phyloP scores from a whole-genome alignment of 2,329 filamentous ascomycete genomes.

The Claviceps humidiphila region DNA sequence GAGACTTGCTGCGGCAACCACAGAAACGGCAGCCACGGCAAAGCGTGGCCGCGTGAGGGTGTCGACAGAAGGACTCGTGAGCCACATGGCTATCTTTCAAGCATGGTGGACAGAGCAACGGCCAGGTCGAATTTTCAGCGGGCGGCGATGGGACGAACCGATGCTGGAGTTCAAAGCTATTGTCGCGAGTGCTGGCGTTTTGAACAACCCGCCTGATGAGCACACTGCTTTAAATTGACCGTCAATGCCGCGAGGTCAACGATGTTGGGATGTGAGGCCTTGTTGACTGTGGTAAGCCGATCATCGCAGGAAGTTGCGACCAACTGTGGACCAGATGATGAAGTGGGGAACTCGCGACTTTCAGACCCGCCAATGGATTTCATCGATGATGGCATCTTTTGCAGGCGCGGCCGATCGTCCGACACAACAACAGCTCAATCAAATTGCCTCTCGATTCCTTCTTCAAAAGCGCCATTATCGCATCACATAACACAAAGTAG shows the following conservation, averaged over 20 bases:
- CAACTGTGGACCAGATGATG: background rate
- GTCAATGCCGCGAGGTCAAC: background rate
- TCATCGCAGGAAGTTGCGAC: background rate
- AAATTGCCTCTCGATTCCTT: background rate
- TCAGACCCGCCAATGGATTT: conserved; percentile 2
- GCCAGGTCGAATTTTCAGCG: background rate
- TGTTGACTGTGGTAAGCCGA: background rate
- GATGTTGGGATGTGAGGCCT: background rate
- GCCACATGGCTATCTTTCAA: conserved; percentile 29
- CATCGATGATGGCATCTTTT: background rate
- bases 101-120: conserved; percentile 16
- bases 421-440: background rate
- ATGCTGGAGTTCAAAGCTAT: background rate
- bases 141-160: background rate
- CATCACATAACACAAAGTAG: background rate
- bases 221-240: too few relatives aligned
- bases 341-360: conserved; percentile 1
- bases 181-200: background rate
- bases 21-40: conserved; percentile 41
- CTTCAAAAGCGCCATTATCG: conserved; percentile 1
- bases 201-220: background rate
- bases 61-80: conserved; percentile 36
- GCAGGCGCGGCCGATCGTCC: background rate
- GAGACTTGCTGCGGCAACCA: conserved; percentile 41
- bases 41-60: conserved; percentile 41